phyloP scores from a whole-genome alignment of 495 filamentous ascomycete genomes.

The Trichoderma parareesei region DNA sequence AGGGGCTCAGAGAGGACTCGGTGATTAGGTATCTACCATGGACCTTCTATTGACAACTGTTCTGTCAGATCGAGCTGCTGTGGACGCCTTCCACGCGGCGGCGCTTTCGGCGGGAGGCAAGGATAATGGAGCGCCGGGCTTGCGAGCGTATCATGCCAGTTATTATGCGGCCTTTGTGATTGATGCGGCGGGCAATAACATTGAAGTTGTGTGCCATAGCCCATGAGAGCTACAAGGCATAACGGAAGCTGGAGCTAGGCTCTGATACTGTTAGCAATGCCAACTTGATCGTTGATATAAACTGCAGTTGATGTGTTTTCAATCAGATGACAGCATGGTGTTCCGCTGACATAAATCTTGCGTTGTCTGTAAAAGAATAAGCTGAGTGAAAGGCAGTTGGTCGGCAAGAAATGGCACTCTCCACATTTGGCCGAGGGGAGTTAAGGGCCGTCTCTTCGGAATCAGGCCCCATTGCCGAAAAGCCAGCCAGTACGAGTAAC shows the following conservation, averaged over 20 bases:
- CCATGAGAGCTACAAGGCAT: neutral
- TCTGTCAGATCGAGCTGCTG: constrained; percentile 25
- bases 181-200: constrained; percentile 37
- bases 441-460: neutral
- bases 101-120: constrained; percentile 33
- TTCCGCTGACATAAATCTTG: no score
- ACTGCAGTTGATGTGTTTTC: no score
- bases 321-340: no score
- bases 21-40: neutral
- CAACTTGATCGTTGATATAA: no score
- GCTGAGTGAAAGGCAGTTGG: neutral
- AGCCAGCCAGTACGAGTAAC: neutral
- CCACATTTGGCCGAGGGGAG: neutral
- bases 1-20: neutral
- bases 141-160: constrained; percentile 27
- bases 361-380: no score
- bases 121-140: constrained; percentile 33
- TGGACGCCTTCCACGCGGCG: constrained; percentile 33
- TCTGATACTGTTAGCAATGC: neutral
- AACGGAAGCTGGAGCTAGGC: no score
- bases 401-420: neutral
- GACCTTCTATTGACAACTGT: neutral
- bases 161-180: constrained; percentile 36
- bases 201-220: constrained; percentile 31
- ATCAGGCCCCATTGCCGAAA: neutral